Evolutionary conservation across 495 filamentous ascomycete species (phyloP).

Genomic region (Aspergillus funiculosus): DNA sequence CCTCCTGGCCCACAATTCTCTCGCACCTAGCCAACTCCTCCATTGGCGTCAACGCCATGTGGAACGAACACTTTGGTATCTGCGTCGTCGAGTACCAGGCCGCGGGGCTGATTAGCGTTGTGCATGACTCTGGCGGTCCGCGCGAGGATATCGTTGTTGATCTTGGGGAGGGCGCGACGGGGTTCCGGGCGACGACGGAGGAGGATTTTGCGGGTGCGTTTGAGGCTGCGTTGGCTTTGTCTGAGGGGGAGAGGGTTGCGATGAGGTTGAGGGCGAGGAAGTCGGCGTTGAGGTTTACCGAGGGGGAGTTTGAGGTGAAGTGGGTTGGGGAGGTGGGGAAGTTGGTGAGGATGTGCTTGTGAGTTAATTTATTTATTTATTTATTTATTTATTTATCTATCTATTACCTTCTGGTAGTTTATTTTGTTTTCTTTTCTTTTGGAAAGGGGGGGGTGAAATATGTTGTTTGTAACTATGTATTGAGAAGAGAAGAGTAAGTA

Average conservation of each 20-base stretch:
- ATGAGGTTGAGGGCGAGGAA: conserved; percentile 69
- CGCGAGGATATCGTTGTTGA: conserved; percentile 86
- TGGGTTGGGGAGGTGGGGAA: conserved; percentile 70
- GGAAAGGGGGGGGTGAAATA: not conserved
- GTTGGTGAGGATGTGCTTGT: conserved; percentile 49
- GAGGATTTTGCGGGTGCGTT: conserved; percentile 75
- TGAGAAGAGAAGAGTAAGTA: not conserved
- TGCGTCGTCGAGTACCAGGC: conserved; percentile 98
- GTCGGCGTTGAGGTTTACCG: conserved; percentile 77
- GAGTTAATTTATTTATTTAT: not conserved
- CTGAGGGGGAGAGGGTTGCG: conserved; percentile 56
- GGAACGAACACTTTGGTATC: conserved; percentile 99
- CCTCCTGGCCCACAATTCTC: conserved; percentile 78
- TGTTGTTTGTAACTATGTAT: not conserved
- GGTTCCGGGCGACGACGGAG: conserved; percentile 74
- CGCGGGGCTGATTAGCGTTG: conserved; percentile 83
- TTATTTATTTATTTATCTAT: not conserved
- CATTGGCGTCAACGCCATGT: conserved; percentile 95
- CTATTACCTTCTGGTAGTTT: no score
- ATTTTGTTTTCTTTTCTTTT: not conserved
- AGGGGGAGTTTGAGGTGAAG: conserved; percentile 70
- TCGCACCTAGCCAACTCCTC: conserved; percentile 65
- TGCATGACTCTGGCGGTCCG: conserved; percentile 87
- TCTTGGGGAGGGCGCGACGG: conserved; percentile 69
- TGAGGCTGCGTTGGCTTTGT: conserved; percentile 64